Evolutionary conservation across 108 stramenopile genomes (phyloP).

Genomic region (Cafeteria roenbergensis): DNA sequence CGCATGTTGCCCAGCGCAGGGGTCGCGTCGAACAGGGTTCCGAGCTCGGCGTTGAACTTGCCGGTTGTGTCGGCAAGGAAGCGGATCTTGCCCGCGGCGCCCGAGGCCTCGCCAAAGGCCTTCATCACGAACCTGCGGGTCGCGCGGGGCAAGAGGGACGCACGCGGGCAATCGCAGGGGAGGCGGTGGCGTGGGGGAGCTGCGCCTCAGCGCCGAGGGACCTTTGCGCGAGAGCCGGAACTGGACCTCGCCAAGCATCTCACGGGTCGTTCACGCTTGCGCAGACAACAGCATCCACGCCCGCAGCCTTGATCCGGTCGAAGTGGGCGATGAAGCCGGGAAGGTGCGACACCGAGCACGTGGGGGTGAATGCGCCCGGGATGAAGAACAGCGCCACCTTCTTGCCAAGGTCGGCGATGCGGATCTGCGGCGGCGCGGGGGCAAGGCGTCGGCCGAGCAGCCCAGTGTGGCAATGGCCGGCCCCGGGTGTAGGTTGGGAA

Average conservation of each 20-base stretch:
- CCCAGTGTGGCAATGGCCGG: too few relatives aligned
- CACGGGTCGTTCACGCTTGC: conserved; percentile 36
- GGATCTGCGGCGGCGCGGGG: too few relatives aligned
- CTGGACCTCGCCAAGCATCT: too few relatives aligned
- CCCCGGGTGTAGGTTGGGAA: too few relatives aligned
- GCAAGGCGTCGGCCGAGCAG: too few relatives aligned
- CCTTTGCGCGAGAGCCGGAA: too few relatives aligned
- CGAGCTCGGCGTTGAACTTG: not conserved
- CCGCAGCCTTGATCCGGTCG: conserved; percentile 33
- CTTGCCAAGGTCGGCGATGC: too few relatives aligned
- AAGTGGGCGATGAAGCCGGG: conserved; percentile 22
- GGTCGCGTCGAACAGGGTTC: not conserved
- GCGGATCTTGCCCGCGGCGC: not conserved
- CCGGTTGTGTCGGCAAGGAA: not conserved
- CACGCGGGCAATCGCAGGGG: too few relatives aligned
- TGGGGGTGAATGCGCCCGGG: conserved; percentile 37
- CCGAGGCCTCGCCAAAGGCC: conserved; percentile 25
- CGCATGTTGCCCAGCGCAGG: not conserved
- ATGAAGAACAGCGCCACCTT: too few relatives aligned
- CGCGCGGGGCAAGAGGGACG: too few relatives aligned
- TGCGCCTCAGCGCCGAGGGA: too few relatives aligned
- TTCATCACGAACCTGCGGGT: conserved; percentile 46
- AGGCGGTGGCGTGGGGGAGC: too few relatives aligned
- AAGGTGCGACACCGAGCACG: conserved; percentile 30
- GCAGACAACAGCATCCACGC: conserved; percentile 34